Conservation (phyloP, 305 asterid genomes). For the Rubia balearica region DNA sequence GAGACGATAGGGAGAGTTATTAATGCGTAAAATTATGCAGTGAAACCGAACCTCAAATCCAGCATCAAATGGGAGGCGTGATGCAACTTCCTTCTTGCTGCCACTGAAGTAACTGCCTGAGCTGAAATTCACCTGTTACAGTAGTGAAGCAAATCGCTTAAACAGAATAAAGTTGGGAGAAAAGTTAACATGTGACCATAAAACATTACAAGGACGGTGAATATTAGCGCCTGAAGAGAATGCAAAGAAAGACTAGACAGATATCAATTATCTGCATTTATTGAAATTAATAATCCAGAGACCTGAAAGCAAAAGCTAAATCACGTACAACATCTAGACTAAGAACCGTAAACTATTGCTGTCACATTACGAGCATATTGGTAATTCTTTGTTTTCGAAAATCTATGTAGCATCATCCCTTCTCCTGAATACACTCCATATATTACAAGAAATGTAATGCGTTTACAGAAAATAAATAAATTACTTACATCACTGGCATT, state of each 20-base stretch:
- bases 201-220: neutral
- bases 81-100: constrained; percentile 44
- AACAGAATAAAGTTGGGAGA: neutral
- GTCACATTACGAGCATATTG: neutral
- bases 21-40: constrained; percentile 2
- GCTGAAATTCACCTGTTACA: constrained; percentile 85
- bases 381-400: neutral
- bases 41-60: constrained; percentile 74
- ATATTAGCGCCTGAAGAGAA: neutral
- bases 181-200: neutral
- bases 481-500: constrained; percentile 95
- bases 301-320: neutral
- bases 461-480: constrained; percentile 14
- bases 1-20: neutral
- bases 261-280: neutral
- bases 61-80: constrained; percentile 91
- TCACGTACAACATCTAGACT: neutral
- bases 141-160: constrained; percentile 18
- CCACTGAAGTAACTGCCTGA: constrained; percentile 89
- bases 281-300: neutral
- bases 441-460: neutral
- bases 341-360: neutral
- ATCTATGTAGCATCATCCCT: neutral
- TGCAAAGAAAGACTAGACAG: neutral
- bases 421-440: neutral